phyloP scores from a whole-genome alignment of 306 rosid genomes.

The Malus sylvestris region DNA sequence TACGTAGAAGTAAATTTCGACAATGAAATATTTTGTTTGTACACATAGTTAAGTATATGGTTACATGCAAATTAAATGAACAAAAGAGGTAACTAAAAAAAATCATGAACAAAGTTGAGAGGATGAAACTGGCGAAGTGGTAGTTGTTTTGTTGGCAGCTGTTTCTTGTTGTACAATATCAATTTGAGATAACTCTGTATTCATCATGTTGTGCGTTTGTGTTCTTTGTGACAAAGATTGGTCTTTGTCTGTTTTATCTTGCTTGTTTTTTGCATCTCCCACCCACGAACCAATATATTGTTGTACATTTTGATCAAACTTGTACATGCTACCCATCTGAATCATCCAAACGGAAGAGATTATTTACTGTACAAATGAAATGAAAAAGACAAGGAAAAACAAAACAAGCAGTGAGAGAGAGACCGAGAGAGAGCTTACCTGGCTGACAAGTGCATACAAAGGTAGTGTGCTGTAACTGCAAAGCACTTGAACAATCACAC shows the following conservation, averaged over 20 bases:
- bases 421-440: constrained; percentile 34
- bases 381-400: neutral
- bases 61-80: neutral
- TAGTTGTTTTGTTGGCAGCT: constrained; percentile 18
- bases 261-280: neutral
- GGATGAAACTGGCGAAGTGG: neutral
- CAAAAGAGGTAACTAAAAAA: no score
- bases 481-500: constrained; percentile 84
- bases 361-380: neutral
- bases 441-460: constrained; percentile 63
- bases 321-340: constrained; percentile 65
- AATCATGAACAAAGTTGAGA: neutral
- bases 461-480: constrained; percentile 93
- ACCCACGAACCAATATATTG: neutral
- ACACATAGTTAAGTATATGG: neutral
- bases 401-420: neutral
- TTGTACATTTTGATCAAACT: neutral
- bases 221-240: neutral
- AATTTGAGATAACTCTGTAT: constrained; percentile 24
- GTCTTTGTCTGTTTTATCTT: neutral
- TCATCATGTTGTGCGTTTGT: constrained; percentile 11
- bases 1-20: neutral
- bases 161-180: constrained; percentile 32
- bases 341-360: neutral
- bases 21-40: neutral